Evolutionary conservation across 2,329 filamentous ascomycete genomes (phyloP).

Genomic region (Fusarium sulawesiense): DNA sequence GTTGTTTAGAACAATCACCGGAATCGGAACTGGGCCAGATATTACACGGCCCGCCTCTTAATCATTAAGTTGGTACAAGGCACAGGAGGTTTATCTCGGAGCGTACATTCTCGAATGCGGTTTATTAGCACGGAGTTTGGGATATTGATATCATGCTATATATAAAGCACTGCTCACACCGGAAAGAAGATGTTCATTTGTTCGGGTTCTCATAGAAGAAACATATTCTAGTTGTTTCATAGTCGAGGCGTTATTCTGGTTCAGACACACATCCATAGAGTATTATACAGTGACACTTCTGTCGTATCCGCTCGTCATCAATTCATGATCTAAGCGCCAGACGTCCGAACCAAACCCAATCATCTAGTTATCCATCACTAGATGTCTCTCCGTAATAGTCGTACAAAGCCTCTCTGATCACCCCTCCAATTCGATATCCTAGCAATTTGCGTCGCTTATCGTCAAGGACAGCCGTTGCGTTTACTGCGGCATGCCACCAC

Average conservation of each 20-base stretch:
- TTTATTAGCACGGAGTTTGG: slow-evolving; percentile 35
- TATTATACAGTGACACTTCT: slow-evolving; percentile 44
- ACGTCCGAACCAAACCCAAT: slow-evolving; percentile 34
- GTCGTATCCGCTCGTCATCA: slow-evolving; percentile 25
- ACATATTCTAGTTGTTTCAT: slow-evolving; percentile 28
- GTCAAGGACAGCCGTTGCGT: background rate
- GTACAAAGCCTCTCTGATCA: slow-evolving; percentile 23
- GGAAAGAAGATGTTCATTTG: slow-evolving; percentile 11
- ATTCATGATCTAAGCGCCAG: slow-evolving; percentile 34
- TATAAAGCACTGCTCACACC: slow-evolving; percentile 12
- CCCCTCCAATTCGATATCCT: background rate
- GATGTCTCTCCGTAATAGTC: slow-evolving; percentile 31
- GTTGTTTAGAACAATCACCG: slow-evolving; percentile 70
- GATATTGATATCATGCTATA: slow-evolving; percentile 7
- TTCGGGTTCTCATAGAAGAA: slow-evolving; percentile 19
- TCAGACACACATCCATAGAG: slow-evolving; percentile 39
- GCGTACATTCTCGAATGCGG: slow-evolving; percentile 1
- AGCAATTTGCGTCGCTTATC: background rate
- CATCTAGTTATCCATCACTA: slow-evolving; percentile 22
- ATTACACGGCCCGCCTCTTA: slow-evolving; percentile 53
- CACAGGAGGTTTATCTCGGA: slow-evolving; percentile 10
- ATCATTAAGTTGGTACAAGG: slow-evolving; percentile 7
- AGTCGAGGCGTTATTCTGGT: slow-evolving; percentile 35
- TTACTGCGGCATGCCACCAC: slow-evolving; percentile 52
- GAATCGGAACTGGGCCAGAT: slow-evolving; percentile 70